A percentile compares a stretch with the other conserved stretches of the same genome.
phyloP scores from a whole-genome alignment of 1,284 basidiomycete species.

The Malassezia brasiliensis region DNA sequence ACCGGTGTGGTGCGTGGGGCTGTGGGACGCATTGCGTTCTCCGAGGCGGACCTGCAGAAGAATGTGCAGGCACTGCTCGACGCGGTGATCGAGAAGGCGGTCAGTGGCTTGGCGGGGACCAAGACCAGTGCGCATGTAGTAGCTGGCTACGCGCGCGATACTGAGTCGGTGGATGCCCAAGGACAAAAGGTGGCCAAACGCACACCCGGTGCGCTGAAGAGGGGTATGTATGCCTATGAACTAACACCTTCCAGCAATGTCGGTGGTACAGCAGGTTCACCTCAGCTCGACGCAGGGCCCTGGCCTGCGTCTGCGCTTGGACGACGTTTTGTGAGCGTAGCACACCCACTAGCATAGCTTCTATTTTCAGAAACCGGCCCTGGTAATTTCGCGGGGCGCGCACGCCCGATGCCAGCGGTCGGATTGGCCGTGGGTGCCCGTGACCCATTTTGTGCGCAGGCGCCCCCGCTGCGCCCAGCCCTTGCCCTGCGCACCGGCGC shows the following conservation, averaged over 20 bases:
- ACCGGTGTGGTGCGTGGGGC: conserved; percentile 67
- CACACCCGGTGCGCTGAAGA: conserved; percentile 1
- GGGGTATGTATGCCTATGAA: not conserved
- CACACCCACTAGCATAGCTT: not conserved
- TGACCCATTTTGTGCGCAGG: too few species aligned
- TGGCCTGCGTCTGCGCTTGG: conserved; percentile 58
- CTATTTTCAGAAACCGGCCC: too few species aligned
- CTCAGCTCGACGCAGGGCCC: conserved; percentile 78
- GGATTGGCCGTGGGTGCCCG: too few species aligned
- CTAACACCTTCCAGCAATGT: conserved; percentile 19
- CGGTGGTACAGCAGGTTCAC: conserved; percentile 55
- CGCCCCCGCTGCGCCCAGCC: too few species aligned
- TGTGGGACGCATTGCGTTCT: conserved; percentile 56
- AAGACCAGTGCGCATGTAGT: conserved; percentile 11
- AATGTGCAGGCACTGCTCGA: conserved; percentile 71
- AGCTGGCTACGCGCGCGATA: conserved; percentile 11
- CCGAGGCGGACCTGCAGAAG: conserved; percentile 63
- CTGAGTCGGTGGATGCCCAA: not conserved
- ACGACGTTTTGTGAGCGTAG: conserved; percentile 21
- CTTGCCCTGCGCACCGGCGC: too few species aligned
- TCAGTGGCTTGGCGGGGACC: conserved; percentile 16
- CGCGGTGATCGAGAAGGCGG: conserved; percentile 54
- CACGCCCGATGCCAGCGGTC: too few species aligned
- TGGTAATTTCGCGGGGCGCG: too few species aligned
- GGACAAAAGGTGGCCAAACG: conserved; percentile 1